Percentiles rank a stretch among this genome's conserved stretches.
phyloP scores from a whole-genome alignment of 2,329 filamentous ascomycete genomes.

The Hymenoscyphus linearis region DNA sequence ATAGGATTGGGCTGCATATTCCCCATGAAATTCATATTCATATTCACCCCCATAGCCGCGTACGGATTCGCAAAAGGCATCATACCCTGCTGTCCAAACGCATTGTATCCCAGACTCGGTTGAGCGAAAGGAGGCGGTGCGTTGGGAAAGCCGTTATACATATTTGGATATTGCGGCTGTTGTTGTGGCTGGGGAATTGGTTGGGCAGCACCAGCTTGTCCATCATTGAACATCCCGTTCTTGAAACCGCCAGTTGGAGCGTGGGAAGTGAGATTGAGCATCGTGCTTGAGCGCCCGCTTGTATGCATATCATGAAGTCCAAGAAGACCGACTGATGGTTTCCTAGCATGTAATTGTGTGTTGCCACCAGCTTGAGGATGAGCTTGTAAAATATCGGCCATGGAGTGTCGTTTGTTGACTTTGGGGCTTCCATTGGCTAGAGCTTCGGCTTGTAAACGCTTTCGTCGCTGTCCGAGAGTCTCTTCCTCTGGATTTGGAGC shows the following conservation, averaged over 20 bases:
- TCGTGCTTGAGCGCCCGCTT: conserved; percentile 20
- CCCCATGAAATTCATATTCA: conserved; percentile 12
- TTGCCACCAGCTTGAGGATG: conserved; percentile 40
- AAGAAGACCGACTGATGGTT: conserved; percentile 26
- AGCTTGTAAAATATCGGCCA: conserved; percentile 42
- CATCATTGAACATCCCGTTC: conserved; percentile 23
- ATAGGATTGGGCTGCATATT: conserved; percentile 20
- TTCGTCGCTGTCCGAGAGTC: conserved; percentile 71
- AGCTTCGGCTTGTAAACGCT: conserved; percentile 63
- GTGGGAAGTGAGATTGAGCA: conserved; percentile 23
- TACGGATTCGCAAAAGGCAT: conserved; percentile 25
- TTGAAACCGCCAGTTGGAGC: conserved; percentile 17
- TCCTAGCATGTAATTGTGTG: conserved; percentile 16
- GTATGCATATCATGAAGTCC: conserved; percentile 25
- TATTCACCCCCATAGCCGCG: conserved; percentile 16
- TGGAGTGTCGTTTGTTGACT: conserved; percentile 37
- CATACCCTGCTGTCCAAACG: conserved; percentile 18
- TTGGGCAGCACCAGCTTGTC: conserved; percentile 19
- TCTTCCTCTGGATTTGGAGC: conserved; percentile 54
- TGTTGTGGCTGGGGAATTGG: conserved; percentile 4
- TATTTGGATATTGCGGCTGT: conserved; percentile 8
- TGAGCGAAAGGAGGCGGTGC: conserved; percentile 21
- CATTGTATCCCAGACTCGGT: conserved; percentile 20
- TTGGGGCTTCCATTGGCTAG: conserved; percentile 53
- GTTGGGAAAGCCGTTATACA: conserved; percentile 9